phyloP scores from a whole-genome alignment of 495 filamentous ascomycete species.

The Tetracladium marchalianum region DNA sequence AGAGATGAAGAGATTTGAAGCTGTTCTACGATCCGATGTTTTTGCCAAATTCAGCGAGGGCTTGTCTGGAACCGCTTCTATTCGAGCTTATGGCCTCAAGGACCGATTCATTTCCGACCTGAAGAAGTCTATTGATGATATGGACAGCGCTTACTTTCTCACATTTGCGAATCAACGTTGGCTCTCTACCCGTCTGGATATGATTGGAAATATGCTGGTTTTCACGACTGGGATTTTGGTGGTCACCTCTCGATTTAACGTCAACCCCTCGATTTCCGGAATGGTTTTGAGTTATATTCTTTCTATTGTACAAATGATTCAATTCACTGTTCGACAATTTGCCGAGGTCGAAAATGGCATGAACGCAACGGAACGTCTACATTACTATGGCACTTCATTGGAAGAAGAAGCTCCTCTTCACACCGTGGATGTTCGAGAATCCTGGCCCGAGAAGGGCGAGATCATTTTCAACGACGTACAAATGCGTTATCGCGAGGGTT shows the following conservation, averaged over 20 bases:
- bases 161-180: constrained; percentile 93
- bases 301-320: constrained; percentile 89
- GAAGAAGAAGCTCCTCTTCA: constrained; percentile 83
- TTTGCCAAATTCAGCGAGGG: constrained; percentile 91
- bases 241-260: constrained; percentile 84
- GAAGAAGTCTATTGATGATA: constrained; percentile 64
- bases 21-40: constrained; percentile 74
- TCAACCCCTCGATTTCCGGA: constrained; percentile 74
- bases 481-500: constrained; percentile 79
- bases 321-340: constrained; percentile 88
- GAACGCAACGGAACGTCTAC: constrained; percentile 90
- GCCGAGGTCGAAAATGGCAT: constrained; percentile 97
- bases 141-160: constrained; percentile 89
- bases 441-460: constrained; percentile 78
- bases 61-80: constrained; percentile 69
- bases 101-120: constrained; percentile 62
- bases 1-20: constrained; percentile 89
- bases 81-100: constrained; percentile 80
- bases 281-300: constrained; percentile 89
- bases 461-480: constrained; percentile 77
- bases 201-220: constrained; percentile 70
- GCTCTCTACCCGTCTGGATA: constrained; percentile 76
- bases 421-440: constrained; percentile 50
- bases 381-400: constrained; percentile 80
- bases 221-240: constrained; percentile 85